phyloP scores from a whole-genome alignment of 306 rosid species.

The Rosa rugosa region DNA sequence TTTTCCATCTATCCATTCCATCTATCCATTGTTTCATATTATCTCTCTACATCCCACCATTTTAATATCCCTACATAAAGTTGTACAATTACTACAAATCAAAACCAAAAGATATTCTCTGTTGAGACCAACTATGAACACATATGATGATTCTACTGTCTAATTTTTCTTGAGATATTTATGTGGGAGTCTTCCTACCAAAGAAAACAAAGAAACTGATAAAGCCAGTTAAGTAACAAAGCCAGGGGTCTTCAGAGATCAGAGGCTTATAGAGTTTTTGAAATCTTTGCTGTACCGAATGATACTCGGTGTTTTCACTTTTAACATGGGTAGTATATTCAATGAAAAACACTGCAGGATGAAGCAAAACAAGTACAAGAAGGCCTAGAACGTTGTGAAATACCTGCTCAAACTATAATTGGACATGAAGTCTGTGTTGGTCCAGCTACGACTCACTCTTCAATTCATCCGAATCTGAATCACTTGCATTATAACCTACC shows the following conservation, averaged over 20 bases:
- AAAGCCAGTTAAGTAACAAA: neutral
- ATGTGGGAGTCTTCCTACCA: neutral
- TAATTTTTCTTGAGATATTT: neutral
- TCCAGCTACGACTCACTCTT: constrained; percentile 52
- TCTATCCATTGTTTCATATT: neutral
- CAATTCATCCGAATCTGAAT: constrained; percentile 87
- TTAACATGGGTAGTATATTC: neutral
- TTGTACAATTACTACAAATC: neutral
- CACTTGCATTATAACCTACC: constrained; percentile 87
- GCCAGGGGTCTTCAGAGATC: neutral
- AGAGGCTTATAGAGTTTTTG: neutral
- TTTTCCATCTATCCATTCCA: neutral
- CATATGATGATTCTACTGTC: neutral
- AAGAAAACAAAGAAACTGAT: neutral
- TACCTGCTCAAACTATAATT: constrained; percentile 38
- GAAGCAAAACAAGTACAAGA: constrained; percentile 12
- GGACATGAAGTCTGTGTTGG: constrained; percentile 11
- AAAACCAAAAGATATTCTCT: neutral
- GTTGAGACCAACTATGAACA: neutral
- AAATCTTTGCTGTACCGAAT: neutral
- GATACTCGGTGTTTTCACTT: neutral
- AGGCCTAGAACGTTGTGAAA: constrained; percentile 21
- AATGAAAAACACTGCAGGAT: neutral
- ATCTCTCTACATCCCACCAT: neutral
- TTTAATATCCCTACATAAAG: neutral